Evolutionary conservation across 2,329 filamentous ascomycete genomes (phyloP), one percentile per base, ranked within the genome.

Genomic region (Sporothrix variecibatus): DNA sequence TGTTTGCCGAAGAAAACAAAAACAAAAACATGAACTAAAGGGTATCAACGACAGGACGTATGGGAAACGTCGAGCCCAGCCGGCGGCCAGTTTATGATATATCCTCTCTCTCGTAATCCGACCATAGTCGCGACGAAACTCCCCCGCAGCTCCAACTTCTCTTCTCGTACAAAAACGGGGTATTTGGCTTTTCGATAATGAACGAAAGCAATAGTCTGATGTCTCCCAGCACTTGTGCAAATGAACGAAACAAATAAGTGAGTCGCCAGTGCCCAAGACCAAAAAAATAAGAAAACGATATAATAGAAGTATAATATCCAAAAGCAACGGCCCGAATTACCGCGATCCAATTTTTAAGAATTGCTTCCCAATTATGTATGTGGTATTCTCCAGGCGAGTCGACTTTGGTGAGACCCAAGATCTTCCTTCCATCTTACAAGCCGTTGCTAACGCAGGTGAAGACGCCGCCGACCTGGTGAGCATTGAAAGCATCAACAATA

Each of bases 401-500:
- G 28, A 12, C 15, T 60, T 60, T 34, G 15, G 15, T n/a, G 20
- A 2, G 7, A 28, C 15, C 8, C 26, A 6, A 15, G 40, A 26
- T 28, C 1, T 26, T 20, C 31, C 1, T 26, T 20, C 31, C 15
- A 9, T 28, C 65, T 81, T 78, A 92, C 72, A 92, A 82, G 0
- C 89, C 92, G 77, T 94, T 94, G 76, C 84, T 88, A 17, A 86
- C 86, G 80, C 94, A 97, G 0, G 90, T 90, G 80, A 97, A 97
- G 0, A 93, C 89, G 1, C 90, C 89, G 1, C 91, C 88, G 34
- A 97, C 92, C 0, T 83, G 84, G 3, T 89, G 88, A 0, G 86
- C 82, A 43, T 87, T 80, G 79, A 95, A 97, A 26, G 91, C 90
- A 74, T 94, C 86, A 31, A 96, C 87, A 74, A 95, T 95, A 73